Evolutionary conservation across 2,329 filamentous ascomycete genomes (phyloP).

Genomic region (Nemania bipapillata): DNA sequence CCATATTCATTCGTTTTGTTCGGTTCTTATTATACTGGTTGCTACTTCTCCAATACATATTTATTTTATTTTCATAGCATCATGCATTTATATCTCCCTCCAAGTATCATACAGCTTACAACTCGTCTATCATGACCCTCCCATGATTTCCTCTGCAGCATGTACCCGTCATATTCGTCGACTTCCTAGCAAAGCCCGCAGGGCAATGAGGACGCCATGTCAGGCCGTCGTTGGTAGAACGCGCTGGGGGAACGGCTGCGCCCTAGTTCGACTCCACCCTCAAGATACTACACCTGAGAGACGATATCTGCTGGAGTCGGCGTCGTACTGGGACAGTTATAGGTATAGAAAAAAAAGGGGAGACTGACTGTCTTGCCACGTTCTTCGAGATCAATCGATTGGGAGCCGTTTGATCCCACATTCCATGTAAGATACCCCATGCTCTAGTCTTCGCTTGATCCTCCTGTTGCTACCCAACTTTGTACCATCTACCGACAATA

Average conservation of each 20-base stretch:
- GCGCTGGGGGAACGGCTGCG: conserved; percentile 8
- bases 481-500: conserved; percentile 38
- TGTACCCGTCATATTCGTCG: conserved; percentile 2
- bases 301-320: conserved; percentile 10
- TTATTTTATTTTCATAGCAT: conserved; percentile 21
- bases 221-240: conserved; percentile 18
- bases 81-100: conserved; percentile 17
- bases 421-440: conserved; percentile 26
- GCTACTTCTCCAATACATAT: conserved; percentile 8
- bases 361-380: conserved; percentile 12
- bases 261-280: conserved; percentile 11
- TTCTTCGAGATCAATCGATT: conserved; percentile 11
- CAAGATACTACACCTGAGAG: conserved; percentile 19
- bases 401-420: conserved; percentile 11
- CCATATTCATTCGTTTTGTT: not conserved
- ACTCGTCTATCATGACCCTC: conserved; percentile 27
- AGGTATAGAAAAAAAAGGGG: not conserved
- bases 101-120: conserved; percentile 26
- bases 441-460: conserved; percentile 37
- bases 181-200: conserved; percentile 6
- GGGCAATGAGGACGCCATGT: conserved; percentile 22
- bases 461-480: conserved; percentile 45
- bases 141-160: conserved; percentile 4
- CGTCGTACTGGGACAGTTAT: conserved; percentile 18
- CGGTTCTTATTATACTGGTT: conserved; percentile 10